Conservation (phyloP, 257 asterid genomes). For the Jacaranda mimosifolia region DNA sequence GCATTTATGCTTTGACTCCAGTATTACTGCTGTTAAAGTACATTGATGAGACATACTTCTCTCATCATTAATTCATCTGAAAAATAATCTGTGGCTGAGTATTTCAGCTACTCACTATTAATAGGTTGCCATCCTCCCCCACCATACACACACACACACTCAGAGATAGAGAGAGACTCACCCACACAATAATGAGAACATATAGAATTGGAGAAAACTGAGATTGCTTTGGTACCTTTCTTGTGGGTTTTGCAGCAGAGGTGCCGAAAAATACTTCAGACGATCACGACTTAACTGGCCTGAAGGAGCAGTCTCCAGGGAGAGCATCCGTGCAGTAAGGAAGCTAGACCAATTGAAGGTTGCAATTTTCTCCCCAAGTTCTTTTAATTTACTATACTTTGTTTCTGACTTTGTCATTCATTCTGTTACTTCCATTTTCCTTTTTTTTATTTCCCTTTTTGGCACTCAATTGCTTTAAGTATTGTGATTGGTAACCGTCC, state of each 20-base stretch:
- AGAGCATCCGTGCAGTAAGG: conserved; percentile 62
- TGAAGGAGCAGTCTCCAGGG: conserved; percentile 69
- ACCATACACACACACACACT: background rate
- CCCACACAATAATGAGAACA: background rate
- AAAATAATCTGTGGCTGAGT: background rate
- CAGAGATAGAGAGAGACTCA: background rate
- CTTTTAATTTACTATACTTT: background rate
- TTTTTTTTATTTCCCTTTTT: background rate
- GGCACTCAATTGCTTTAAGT: background rate
- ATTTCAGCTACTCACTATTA: conserved; percentile 3
- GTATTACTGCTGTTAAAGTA: background rate
- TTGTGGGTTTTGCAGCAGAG: conserved; percentile 47
- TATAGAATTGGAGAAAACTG: conserved; percentile 13
- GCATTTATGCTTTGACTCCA: background rate
- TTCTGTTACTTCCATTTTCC: background rate
- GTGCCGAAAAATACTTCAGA: conserved; percentile 57
- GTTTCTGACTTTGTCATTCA: background rate
- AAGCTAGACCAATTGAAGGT: conserved; percentile 59
- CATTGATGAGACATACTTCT: background rate
- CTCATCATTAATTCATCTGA: background rate
- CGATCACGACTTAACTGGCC: conserved; percentile 61
- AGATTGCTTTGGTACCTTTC: conserved; percentile 23
- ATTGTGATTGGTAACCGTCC: background rate
- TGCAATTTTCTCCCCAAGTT: background rate
- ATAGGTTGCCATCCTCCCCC: background rate